Conservation (phyloP, 1,284 basidiomycete genomes). For the Cryptococcus sp. region DNA sequence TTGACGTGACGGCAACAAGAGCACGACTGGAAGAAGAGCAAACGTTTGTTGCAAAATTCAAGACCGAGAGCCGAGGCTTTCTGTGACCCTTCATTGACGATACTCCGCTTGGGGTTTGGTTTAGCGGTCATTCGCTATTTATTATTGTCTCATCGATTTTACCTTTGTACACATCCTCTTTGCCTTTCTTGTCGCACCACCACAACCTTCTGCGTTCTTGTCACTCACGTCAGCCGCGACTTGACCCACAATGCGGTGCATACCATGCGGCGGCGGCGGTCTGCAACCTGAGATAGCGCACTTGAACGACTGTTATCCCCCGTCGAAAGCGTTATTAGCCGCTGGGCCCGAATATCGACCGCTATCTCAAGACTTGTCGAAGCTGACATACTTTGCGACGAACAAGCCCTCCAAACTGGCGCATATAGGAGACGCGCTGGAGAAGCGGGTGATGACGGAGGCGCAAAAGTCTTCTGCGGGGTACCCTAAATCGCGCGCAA, state of each 20-base stretch:
- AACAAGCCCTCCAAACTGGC: constrained; percentile 86
- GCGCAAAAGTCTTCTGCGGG: constrained; percentile 67
- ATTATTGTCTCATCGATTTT: too few relatives aligned
- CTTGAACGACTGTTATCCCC: constrained; percentile 87
- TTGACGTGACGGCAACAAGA: too few relatives aligned
- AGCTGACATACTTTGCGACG: constrained; percentile 87
- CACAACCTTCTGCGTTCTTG: too few relatives aligned
- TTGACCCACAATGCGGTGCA: constrained; percentile 28
- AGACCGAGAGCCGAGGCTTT: too few relatives aligned
- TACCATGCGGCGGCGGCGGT: constrained; percentile 29
- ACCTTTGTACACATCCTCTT: too few relatives aligned
- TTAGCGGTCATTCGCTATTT: too few relatives aligned
- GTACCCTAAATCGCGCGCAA: constrained; percentile 75
- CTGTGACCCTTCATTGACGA: neutral
- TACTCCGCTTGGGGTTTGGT: neutral
- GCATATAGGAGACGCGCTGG: constrained; percentile 80
- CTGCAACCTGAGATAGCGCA: constrained; percentile 56
- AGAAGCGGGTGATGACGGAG: constrained; percentile 73
- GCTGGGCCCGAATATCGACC: constrained; percentile 71
- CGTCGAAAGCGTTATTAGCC: constrained; percentile 72
- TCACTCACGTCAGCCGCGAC: too few relatives aligned
- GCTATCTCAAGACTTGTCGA: constrained; percentile 85
- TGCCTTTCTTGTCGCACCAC: too few relatives aligned
- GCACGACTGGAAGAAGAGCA: too few relatives aligned
- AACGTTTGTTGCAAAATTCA: too few relatives aligned